Conservation (phyloP, 2,329 filamentous ascomycete genomes). For the Chaetomiaceae sp. region DNA sequence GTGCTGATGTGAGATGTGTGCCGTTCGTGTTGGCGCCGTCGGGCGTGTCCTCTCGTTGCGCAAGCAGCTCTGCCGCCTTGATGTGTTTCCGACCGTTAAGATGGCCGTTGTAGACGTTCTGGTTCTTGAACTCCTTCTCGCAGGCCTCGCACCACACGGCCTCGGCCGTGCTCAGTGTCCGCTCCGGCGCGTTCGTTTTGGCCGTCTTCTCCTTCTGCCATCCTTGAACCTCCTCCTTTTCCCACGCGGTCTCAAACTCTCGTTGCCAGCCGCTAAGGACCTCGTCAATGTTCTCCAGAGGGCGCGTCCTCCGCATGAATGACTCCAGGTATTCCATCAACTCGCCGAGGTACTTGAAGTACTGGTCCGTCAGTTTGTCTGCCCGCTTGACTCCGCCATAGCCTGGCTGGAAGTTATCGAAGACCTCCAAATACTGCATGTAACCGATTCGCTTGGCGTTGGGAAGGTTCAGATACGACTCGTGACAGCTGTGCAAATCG, state of each 20-base stretch:
- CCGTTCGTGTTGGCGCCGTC: conserved; percentile 25
- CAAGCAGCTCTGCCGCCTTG: conserved; percentile 66
- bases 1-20: conserved; percentile 32
- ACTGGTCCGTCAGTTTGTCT: conserved; percentile 87
- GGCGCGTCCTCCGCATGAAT: conserved; percentile 78
- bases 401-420: conserved; percentile 77
- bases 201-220: conserved; percentile 58
- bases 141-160: conserved; percentile 87
- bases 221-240: conserved; percentile 68
- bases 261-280: conserved; percentile 69
- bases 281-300: conserved; percentile 78
- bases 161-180: conserved; percentile 41
- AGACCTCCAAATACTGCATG: conserved; percentile 84
- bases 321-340: conserved; percentile 78
- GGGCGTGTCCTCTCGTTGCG: conserved; percentile 34
- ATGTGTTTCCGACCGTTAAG: conserved; percentile 88
- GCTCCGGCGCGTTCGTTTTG: conserved; percentile 33
- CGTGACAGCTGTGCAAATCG: conserved; percentile 77
- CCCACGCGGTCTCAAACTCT: conserved; percentile 81
- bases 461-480: conserved; percentile 83
- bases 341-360: conserved; percentile 81
- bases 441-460: conserved; percentile 81
- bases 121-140: conserved; percentile 90
- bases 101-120: conserved; percentile 89
- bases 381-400: conserved; percentile 66